Conservation (phyloP, 257 asterid species). For the Vinca minor region DNA sequence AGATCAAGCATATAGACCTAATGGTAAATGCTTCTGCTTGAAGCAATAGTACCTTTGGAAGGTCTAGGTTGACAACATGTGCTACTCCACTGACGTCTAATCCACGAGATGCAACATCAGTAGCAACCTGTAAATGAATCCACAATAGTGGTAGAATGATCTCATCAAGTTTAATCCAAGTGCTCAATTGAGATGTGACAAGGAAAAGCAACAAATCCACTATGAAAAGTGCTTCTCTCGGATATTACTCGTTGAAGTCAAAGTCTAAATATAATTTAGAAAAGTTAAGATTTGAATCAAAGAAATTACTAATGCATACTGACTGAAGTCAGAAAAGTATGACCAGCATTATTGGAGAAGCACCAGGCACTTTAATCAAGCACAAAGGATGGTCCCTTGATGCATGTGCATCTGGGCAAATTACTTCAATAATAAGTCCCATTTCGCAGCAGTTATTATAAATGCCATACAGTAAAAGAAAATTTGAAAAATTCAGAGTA, state of each 20-base stretch:
- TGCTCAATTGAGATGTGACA: neutral
- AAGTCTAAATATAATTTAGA: neutral
- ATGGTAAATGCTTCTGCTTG: conserved; percentile 10
- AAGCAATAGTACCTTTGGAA: conserved; percentile 62
- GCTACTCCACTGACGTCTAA: conserved; percentile 84
- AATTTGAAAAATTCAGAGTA: neutral
- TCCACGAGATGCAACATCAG: conserved; percentile 94
- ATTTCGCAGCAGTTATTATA: neutral
- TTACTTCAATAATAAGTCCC: neutral
- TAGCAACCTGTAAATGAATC: conserved; percentile 63
- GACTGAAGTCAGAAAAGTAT: neutral
- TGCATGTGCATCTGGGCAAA: neutral
- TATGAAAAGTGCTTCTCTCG: neutral
- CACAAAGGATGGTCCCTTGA: neutral
- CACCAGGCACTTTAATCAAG: neutral
- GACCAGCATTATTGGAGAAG: neutral
- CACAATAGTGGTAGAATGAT: conserved; percentile 11
- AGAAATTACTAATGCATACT: neutral
- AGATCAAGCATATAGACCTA: conserved; percentile 4
- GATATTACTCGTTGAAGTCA: neutral
- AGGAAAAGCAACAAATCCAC: neutral
- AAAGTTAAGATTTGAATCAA: neutral
- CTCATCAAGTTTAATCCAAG: neutral
- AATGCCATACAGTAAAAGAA: neutral
- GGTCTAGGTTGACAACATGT: conserved; percentile 78